Evolutionary conservation across 106 monocot genomes (phyloP).

Genomic region (Triglochin maritima): DNA sequence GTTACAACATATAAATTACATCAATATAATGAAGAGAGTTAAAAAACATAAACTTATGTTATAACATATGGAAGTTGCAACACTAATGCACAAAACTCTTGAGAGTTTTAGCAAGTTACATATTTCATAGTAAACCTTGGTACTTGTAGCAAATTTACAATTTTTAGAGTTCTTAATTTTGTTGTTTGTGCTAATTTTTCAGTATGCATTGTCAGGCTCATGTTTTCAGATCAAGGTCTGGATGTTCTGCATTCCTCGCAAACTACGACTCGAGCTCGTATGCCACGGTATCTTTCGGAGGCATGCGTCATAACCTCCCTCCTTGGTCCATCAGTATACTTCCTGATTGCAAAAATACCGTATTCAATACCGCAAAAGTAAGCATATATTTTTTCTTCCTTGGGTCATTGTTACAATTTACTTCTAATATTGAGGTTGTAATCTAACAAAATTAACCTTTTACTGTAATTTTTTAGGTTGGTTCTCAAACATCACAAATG

Average conservation of each 20-base stretch:
- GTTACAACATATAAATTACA: too few species aligned
- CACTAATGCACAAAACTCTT: too few species aligned
- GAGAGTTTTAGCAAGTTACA: too few species aligned
- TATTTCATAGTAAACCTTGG: too few species aligned
- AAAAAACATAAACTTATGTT: too few species aligned
- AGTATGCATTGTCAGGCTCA: slow-evolving; percentile 11
- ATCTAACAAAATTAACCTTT: too few species aligned
- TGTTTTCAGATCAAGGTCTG: slow-evolving; percentile 26
- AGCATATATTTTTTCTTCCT: not conserved
- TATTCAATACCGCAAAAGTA: slow-evolving; percentile 39
- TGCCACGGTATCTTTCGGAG: slow-evolving; percentile 30
- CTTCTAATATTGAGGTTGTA: too few species aligned
- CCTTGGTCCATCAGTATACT: slow-evolving; percentile 48
- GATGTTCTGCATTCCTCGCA: slow-evolving; percentile 33
- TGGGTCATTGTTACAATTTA: not conserved
- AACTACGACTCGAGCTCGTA: slow-evolving; percentile 19
- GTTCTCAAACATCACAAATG: slow-evolving; percentile 10
- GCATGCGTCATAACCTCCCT: slow-evolving; percentile 28
- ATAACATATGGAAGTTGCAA: too few species aligned
- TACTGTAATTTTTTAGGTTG: slow-evolving; percentile 12
- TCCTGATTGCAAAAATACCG: slow-evolving; percentile 35
- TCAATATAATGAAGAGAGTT: too few species aligned
- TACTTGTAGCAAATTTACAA: not conserved
- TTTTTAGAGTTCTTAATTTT: not conserved
- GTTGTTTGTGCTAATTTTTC: not conserved